Percentiles rank a stretch among this genome's conserved stretches.
phyloP scores from a whole-genome alignment of 306 rosid genomes.

The Dryas drummondii region DNA sequence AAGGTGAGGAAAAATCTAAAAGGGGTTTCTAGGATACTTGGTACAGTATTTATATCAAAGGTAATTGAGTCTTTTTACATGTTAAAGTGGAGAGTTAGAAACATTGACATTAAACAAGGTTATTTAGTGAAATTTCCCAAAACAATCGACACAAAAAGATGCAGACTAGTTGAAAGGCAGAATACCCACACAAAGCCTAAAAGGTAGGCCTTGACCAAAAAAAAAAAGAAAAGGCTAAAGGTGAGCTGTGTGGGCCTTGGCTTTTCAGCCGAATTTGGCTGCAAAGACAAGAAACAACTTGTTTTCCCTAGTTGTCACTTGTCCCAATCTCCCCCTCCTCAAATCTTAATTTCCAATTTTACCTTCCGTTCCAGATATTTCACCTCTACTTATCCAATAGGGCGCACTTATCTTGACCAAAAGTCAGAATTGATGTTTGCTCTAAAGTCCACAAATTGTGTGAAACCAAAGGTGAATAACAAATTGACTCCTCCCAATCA shows the following conservation, averaged over 20 bases:
- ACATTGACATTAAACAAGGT: too few species aligned
- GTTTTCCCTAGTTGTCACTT: background rate
- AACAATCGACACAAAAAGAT: too few species aligned
- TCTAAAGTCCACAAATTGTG: background rate
- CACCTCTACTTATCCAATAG: background rate
- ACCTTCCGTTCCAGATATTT: conserved; percentile 8
- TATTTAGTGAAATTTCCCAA: too few species aligned
- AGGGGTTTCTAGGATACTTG: too few species aligned
- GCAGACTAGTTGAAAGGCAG: too few species aligned
- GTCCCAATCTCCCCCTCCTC: background rate
- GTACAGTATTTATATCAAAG: too few species aligned
- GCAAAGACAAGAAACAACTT: conserved; percentile 1
- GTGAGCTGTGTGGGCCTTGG: background rate
- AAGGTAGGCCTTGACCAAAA: too few species aligned
- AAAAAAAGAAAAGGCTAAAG: background rate
- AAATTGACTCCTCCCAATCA: conserved; percentile 30
- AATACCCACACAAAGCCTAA: background rate
- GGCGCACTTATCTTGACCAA: conserved; percentile 36
- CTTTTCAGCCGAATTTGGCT: too few species aligned
- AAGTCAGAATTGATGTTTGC: conserved; percentile 33
- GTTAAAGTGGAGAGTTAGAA: too few species aligned
- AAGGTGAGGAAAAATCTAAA: too few species aligned
- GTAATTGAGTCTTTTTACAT: too few species aligned
- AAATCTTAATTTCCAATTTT: conserved; percentile 9
- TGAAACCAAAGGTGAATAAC: conserved; percentile 29